Base-by-base conservation (phyloP, 1,284 basidiomycete genomes). In the Agaricales sp. region DNA sequence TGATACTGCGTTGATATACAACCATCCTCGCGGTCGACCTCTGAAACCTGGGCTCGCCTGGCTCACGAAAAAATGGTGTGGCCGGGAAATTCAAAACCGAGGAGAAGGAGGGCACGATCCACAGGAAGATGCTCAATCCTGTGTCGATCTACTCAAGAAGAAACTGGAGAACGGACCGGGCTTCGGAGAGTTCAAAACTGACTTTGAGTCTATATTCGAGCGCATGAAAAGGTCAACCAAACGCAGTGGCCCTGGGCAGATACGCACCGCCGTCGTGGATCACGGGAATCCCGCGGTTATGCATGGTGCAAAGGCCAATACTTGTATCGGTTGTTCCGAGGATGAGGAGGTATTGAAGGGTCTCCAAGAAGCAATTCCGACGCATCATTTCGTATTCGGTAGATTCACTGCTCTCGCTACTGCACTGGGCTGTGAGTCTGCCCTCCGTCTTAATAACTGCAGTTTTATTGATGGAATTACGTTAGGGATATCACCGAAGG, bases 11-110 rank as follows among this genome's bases (percentile, higher is more conserved):
- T 61, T 96, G 2, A 69, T 87, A 14, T 96, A 84, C 65, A 86
- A 92, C 58, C 93, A 96, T 63, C 87, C 92, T 0, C 81, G 90
- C 8, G 91, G 92, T 1, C 78, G 88, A 23, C 90, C 92, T 0
- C 78, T 91, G 56, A 96, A 96, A 67, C 89, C 92, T 0, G 89
- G 87, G 0, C 74, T 96, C 2, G 92, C 92, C 38, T 96, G 90
- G 89, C 76, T 97, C 43, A 87, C 88, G 41, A 86, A 87, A 59
- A 92, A 89, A 61, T 95, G 91, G 89, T 82, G 90, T 49, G 78
- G 77, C 3, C 76, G 82, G 45, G 87, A 90, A 55, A 96, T 97
- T 46, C 93, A 97, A 64, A 77, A 74, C 0, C 68, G 74, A 0
- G 82, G 81, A 0, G 80, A 81, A 25, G 80, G 82, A 1, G 93